Percentiles rank a stretch among this genome's conserved stretches.
phyloP scores from a whole-genome alignment of 2,329 filamentous ascomycete species.

The Ophiostoma triangulosporum region DNA sequence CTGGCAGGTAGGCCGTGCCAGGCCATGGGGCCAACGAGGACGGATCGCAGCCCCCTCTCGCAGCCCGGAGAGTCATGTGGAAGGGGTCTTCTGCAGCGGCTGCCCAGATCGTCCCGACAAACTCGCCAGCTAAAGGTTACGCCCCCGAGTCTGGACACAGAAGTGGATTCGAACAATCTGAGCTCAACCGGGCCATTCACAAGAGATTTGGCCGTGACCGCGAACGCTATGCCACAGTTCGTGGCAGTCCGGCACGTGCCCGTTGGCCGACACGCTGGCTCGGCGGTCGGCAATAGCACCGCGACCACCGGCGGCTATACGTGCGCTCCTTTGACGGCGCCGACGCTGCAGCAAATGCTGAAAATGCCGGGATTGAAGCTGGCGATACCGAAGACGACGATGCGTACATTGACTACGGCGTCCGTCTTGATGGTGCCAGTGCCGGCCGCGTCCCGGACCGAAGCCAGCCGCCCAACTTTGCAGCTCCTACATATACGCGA shows the following conservation, averaged over 20 bases:
- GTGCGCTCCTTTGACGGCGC: constrained; percentile 7
- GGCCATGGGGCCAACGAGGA: background rate
- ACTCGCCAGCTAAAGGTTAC: background rate
- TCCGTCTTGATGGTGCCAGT: background rate
- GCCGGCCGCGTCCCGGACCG: background rate
- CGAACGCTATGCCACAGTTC: background rate
- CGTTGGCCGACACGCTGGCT: constrained; percentile 7
- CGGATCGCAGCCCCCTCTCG: background rate
- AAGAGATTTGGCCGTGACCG: background rate
- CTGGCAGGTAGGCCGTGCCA: constrained; percentile 1
- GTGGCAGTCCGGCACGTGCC: background rate
- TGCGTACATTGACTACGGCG: background rate
- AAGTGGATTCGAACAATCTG: background rate
- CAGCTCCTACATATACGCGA: background rate
- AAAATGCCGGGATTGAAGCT: background rate
- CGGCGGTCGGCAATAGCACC: constrained; percentile 3
- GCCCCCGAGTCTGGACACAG: background rate
- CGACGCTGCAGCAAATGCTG: background rate
- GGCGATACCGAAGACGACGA: background rate
- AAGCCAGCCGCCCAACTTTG: background rate
- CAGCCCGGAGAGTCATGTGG: background rate
- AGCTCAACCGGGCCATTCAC: constrained; percentile 5
- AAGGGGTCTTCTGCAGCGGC: background rate
- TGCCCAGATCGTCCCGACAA: background rate
- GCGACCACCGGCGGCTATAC: constrained; percentile 3